These are phyloP conservation scores for Rhytidiadelphus loreus DNA, from an alignment of 225 moss, liverwort and hornwort genomes.

Conservation along the genomic window DNA sequence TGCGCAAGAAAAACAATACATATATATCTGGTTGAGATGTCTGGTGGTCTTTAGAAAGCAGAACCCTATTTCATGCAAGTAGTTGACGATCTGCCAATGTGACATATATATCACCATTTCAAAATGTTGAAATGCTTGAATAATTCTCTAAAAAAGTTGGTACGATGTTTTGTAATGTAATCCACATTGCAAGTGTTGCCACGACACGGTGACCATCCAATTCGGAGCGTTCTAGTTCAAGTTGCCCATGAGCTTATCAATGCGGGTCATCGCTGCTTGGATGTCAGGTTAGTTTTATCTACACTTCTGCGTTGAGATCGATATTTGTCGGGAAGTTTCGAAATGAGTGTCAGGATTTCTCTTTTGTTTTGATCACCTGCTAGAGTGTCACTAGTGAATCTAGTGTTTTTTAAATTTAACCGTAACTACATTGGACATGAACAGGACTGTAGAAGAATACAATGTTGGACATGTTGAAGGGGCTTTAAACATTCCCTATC, in stretches of 20 bases:
- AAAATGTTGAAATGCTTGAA: not conserved
- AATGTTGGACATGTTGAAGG: conserved; percentile 57
- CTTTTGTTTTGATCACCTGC: not conserved
- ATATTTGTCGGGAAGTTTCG: not conserved
- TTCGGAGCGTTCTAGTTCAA: conserved; percentile 94
- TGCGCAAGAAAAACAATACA: no score
- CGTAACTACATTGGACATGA: not conserved
- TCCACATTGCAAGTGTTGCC: conserved; percentile 53
- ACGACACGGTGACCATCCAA: conserved; percentile 28
- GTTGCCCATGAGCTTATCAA: conserved; percentile 94
- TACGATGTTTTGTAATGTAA: not conserved
- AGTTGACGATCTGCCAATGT: not conserved
- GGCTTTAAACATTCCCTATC: conserved; percentile 64
- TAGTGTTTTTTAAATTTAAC: not conserved
- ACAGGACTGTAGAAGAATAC: conserved; percentile 75
- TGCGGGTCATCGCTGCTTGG: conserved; percentile 89
- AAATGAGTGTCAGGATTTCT: not conserved
- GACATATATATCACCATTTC: not conserved
- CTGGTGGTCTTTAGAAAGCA: not conserved
- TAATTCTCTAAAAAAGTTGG: not conserved
- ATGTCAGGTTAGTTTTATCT: conserved; percentile 61
- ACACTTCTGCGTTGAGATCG: not conserved
- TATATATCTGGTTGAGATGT: not conserved
- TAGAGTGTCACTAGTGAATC: not conserved
- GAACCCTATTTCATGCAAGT: not conserved